Conservation (phyloP, 2,329 filamentous ascomycete species). For the Magnaporthiopsis incrustans region DNA sequence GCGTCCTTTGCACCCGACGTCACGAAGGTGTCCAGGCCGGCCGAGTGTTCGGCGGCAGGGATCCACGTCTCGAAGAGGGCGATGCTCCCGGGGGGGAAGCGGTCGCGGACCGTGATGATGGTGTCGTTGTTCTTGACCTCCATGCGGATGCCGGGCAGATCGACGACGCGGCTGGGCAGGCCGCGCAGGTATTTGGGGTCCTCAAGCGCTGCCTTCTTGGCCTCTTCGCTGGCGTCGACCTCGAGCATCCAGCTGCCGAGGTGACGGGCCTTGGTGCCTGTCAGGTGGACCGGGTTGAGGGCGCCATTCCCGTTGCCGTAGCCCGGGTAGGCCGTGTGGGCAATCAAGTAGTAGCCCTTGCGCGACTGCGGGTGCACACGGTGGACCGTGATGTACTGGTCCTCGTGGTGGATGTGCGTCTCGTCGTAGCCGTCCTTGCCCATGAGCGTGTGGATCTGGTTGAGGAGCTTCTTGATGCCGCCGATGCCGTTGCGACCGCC, state of each 20-base stretch:
- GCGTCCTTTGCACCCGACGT: slow-evolving; percentile 73
- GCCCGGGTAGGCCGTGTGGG: slow-evolving; percentile 90
- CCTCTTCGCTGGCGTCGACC: slow-evolving; percentile 68
- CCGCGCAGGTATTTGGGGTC: slow-evolving; percentile 70
- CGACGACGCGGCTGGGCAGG: slow-evolving; percentile 72
- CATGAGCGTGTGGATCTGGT: slow-evolving; percentile 93
- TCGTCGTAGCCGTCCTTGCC: slow-evolving; percentile 91
- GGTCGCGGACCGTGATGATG: slow-evolving; percentile 69
- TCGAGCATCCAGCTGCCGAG: slow-evolving; percentile 90
- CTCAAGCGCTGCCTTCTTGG: slow-evolving; percentile 52
- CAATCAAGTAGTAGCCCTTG: slow-evolving; percentile 91
- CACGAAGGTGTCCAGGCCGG: slow-evolving; percentile 77
- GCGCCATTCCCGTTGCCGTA: slow-evolving; percentile 78
- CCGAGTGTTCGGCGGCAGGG: slow-evolving; percentile 73
- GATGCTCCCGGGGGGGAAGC: slow-evolving; percentile 89
- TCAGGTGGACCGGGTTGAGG: slow-evolving; percentile 70
- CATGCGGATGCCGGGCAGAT: slow-evolving; percentile 65
- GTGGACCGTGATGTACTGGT: slow-evolving; percentile 93
- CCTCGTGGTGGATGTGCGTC: slow-evolving; percentile 93
- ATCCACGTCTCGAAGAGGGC: slow-evolving; percentile 96
- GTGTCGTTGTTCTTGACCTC: slow-evolving; percentile 68
- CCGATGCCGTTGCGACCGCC: slow-evolving; percentile 79
- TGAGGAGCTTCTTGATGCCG: slow-evolving; percentile 83
- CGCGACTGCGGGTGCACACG: slow-evolving; percentile 85
- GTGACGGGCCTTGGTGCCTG: slow-evolving; percentile 75